Base-by-base conservation (phyloP, 176 grass and related monocot genomes). In the Pontederia crassipes region DNA sequence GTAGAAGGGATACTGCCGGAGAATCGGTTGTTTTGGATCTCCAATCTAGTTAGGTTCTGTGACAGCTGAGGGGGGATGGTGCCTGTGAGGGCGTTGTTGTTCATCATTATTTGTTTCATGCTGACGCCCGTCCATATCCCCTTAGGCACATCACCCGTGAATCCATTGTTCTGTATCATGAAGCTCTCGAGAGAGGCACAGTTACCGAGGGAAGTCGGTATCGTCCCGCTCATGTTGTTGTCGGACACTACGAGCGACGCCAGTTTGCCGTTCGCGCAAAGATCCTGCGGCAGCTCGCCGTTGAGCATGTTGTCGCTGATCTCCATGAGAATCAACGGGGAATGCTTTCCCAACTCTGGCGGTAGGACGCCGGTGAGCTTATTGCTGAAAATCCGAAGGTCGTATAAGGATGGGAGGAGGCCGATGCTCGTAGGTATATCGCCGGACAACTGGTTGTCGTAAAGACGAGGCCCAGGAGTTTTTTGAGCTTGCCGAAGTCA, bases 1-100 rank as follows among this genome's bases (percentile, higher is more conserved):
- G 32, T 60, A 63, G 13, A 6, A 17, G 32, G 83, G 83, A 27
- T 90, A 82, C 9, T 84, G 20, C 86, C 91, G 2, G 45, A 72
- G 54, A 95, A 78, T 18, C 1, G 27, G 64, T 95, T 95, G 49
- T 82, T 87, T 52, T 90, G 64, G 18, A 95, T 48, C 81, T 81
- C 82, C 12, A 95, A 17, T 45, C 72, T 75, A 50, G 60, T 56
- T 8, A 95, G 10, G 0, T 3, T 5, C 9, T 2, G 0, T 7
- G 32, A 7, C 32, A 40, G 32, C 32, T 7, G 32, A 40, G 2
- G 4, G 2, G 32, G 32, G 32, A 40, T 40, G 4, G 32, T 40
- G 32, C 32, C 32, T 0, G 32, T 40, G 32, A 40, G 32, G 32
- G 32, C 32, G 32, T 40, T 40, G 32, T 40, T 40, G 32, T 40